These are phyloP conservation scores for Pseudonitzschia multiseries DNA, from an alignment of 108 stramenopile genomes.

Conservation along the genomic window DNA sequence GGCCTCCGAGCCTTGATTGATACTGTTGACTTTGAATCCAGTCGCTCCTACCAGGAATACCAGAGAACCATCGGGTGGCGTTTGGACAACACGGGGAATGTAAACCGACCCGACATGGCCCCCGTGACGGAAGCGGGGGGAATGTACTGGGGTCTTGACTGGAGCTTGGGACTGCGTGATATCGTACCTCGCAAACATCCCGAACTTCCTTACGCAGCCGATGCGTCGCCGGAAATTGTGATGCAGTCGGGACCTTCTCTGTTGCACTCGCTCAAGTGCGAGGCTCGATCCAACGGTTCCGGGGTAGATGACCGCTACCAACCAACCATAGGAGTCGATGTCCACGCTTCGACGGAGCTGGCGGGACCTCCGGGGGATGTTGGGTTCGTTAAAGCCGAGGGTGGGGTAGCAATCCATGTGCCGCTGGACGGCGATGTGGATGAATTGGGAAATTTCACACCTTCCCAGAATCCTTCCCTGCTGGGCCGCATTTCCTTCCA, in stretches of 20 bases:
- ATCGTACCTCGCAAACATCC: constrained; percentile 66
- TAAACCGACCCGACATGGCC: constrained; percentile 41
- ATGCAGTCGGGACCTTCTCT: constrained; percentile 53
- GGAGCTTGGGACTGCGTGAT: constrained; percentile 62
- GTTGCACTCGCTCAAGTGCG: constrained; percentile 63
- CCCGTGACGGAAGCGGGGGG: constrained; percentile 16
- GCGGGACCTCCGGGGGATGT: constrained; percentile 80
- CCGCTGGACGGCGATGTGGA: constrained; percentile 22
- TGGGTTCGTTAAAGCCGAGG: constrained; percentile 66
- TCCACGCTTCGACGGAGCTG: constrained; percentile 48
- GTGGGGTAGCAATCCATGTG: constrained; percentile 58
- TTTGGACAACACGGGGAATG: constrained; percentile 54
- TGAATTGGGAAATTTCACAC: background rate
- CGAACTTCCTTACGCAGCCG: constrained; percentile 56
- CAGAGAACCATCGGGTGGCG: constrained; percentile 47
- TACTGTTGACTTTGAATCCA: constrained; percentile 69
- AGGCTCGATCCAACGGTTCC: constrained; percentile 55
- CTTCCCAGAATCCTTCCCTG: background rate
- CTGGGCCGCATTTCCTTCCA: constrained; percentile 55
- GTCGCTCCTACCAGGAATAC: constrained; percentile 73
- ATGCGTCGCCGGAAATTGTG: constrained; percentile 75
- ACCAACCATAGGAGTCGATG: constrained; percentile 70
- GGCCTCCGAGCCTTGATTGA: constrained; percentile 50
- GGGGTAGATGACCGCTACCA: constrained; percentile 45
- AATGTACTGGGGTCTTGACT: constrained; percentile 63